These are phyloP conservation scores for Diophrys sp. DNA, from an alignment of 73 alveolate species.

Conservation along the genomic window DNA sequence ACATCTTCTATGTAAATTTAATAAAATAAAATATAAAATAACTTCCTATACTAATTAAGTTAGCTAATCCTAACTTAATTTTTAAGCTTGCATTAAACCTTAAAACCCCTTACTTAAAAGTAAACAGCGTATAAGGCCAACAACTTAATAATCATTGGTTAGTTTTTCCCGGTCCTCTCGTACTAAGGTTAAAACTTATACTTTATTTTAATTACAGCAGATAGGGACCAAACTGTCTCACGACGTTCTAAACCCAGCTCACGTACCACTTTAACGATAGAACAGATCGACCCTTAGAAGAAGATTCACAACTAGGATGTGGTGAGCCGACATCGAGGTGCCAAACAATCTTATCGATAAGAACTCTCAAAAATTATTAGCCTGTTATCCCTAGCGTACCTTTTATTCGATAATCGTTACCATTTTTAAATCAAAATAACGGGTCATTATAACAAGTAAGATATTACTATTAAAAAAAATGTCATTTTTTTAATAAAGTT, in stretches of 20 bases:
- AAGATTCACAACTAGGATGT: no score
- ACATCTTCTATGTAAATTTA: background rate
- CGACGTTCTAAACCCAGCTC: no score
- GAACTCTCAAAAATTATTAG: slow-evolving; percentile 15
- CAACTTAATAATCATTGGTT: slow-evolving; percentile 29
- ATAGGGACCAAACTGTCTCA: no score
- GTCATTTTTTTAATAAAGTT: slow-evolving; percentile 17
- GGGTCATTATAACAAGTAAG: slow-evolving; percentile 31
- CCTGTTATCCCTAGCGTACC: slow-evolving; percentile 41
- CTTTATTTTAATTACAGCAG: no score
- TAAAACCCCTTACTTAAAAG: no score
- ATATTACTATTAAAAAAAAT: slow-evolving; percentile 13
- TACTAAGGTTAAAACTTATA: slow-evolving; percentile 15
- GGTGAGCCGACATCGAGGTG: no score
- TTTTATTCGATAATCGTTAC: slow-evolving; percentile 40
- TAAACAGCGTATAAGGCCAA: background rate
- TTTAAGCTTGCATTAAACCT: background rate
- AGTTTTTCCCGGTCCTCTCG: slow-evolving; percentile 45
- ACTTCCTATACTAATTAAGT: background rate
- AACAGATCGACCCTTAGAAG: no score
- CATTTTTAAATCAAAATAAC: slow-evolving; percentile 1
- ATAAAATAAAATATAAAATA: no score
- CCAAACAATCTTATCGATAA: no score
- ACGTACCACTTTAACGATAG: no score
- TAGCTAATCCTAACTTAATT: slow-evolving; percentile 13